Conservation (phyloP, 2,329 filamentous ascomycete genomes). For the Apiospora saccharicola region DNA sequence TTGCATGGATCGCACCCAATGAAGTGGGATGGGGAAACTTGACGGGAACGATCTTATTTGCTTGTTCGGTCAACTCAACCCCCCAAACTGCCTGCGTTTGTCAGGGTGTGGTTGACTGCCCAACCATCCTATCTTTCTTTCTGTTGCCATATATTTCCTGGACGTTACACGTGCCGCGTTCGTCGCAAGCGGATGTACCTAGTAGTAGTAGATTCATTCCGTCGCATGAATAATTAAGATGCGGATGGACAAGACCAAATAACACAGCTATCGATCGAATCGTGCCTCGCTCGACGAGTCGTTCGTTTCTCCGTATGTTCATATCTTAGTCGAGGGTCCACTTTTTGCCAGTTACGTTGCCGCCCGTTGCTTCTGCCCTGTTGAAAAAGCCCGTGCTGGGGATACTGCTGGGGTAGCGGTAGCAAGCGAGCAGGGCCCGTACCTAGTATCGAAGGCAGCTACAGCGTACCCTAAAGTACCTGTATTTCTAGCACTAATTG, state of each 20-base stretch:
- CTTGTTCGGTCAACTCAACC: neutral
- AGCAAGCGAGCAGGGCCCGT: neutral
- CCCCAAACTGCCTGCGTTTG: neutral
- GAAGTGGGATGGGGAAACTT: constrained; percentile 1
- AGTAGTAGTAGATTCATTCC: neutral
- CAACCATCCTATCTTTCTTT: constrained; percentile 6
- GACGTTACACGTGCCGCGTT: neutral
- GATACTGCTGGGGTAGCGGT: neutral
- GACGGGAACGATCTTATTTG: constrained; percentile 20
- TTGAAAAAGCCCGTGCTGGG: constrained; percentile 1
- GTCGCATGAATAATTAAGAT: neutral
- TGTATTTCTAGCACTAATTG: neutral
- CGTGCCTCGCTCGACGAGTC: neutral
- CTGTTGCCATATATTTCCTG: neutral
- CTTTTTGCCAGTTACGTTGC: neutral
- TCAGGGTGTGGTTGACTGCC: neutral
- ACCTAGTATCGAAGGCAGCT: neutral
- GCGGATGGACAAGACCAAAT: neutral
- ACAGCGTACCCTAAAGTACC: neutral
- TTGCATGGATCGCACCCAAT: constrained; percentile 19
- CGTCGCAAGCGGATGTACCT: neutral
- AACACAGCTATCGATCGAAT: neutral
- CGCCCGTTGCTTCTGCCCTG: neutral
- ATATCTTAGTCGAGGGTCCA: neutral
- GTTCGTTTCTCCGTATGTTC: neutral